Percentiles rank a stretch among this genome's conserved stretches.
phyloP scores from a whole-genome alignment of 1,284 basidiomycete species.

The Cutaneotrichosporon curvatum region DNA sequence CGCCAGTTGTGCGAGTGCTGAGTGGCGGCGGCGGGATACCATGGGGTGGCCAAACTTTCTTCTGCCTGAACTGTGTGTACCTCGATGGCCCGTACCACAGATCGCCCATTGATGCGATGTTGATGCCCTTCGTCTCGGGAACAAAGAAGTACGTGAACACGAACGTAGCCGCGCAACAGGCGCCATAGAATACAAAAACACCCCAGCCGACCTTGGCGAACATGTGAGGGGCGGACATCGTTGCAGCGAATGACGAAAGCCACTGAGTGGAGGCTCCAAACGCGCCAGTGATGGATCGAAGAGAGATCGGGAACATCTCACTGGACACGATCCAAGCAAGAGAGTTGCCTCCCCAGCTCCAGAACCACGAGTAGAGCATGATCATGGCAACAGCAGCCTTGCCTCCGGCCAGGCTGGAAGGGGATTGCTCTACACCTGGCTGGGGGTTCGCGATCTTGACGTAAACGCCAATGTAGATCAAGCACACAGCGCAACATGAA shows the following conservation, averaged over 20 bases:
- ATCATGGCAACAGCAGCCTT: slow-evolving; percentile 25
- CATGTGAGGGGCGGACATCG: slow-evolving; percentile 29
- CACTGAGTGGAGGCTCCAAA: slow-evolving; percentile 26
- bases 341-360: slow-evolving; percentile 23
- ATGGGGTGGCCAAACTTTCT: slow-evolving; percentile 26
- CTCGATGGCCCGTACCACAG: slow-evolving; percentile 17
- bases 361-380: slow-evolving; percentile 25
- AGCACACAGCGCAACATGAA: slow-evolving; percentile 16
- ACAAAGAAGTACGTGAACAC: slow-evolving; percentile 33
- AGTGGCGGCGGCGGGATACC: slow-evolving; percentile 22
- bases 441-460: slow-evolving; percentile 23
- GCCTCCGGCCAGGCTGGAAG: slow-evolving; percentile 17
- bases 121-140: slow-evolving; percentile 34
- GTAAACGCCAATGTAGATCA: slow-evolving; percentile 26
- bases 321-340: slow-evolving; percentile 27
- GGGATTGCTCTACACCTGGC: slow-evolving; percentile 6
- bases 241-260: slow-evolving; percentile 28
- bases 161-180: slow-evolving; percentile 21
- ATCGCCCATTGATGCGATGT: slow-evolving; percentile 32
- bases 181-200: slow-evolving; percentile 35
- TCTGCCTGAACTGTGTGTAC: slow-evolving; percentile 24
- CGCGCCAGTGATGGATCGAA: slow-evolving; percentile 27
- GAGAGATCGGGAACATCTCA: slow-evolving; percentile 31
- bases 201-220: slow-evolving; percentile 22
- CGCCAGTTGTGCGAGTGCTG: no score